Conservation (phyloP, 2,329 filamentous ascomycete species). For the Orbilia brochopaga region DNA sequence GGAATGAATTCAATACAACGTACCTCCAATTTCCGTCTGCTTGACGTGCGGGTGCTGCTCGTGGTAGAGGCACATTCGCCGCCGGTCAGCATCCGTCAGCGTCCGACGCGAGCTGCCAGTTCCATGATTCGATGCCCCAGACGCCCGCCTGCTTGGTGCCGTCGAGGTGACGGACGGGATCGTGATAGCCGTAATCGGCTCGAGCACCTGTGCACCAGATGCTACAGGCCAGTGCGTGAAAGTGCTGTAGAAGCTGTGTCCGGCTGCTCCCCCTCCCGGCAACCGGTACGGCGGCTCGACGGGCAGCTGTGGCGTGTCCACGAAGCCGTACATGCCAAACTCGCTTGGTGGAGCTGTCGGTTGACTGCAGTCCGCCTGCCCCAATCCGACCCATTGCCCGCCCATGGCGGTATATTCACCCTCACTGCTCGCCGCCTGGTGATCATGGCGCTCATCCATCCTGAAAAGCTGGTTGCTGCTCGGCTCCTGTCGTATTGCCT, state of each 20-base stretch:
- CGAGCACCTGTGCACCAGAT: conserved; percentile 35
- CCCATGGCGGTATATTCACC: conserved; percentile 50
- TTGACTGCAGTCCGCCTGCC: conserved; percentile 43
- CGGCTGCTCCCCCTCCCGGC: conserved; percentile 27
- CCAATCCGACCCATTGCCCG: conserved; percentile 49
- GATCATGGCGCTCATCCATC: conserved; percentile 50
- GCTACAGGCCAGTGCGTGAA: conserved; percentile 49
- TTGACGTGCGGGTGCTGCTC: conserved; percentile 88
- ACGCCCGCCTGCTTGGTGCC: conserved; percentile 62
- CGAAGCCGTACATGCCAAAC: conserved; percentile 50
- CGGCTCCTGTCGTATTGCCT: conserved; percentile 10
- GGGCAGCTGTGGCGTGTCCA: conserved; percentile 46
- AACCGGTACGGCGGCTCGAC: conserved; percentile 34
- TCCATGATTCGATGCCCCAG: conserved; percentile 63
- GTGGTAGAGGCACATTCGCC: conserved; percentile 91
- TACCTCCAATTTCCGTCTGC: conserved; percentile 93
- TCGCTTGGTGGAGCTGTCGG: conserved; percentile 48
- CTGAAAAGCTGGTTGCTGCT: conserved; percentile 17
- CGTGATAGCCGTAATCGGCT: conserved; percentile 38
- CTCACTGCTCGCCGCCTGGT: conserved; percentile 39
- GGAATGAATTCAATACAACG: conserved; percentile 54
- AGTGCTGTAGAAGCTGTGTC: conserved; percentile 43
- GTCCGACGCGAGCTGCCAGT: conserved; percentile 78
- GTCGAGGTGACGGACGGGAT: conserved; percentile 64
- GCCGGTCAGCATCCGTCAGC: conserved; percentile 85